Evolutionary conservation across 2,329 filamentous ascomycete genomes (phyloP), one percentile per base, ranked within the genome.

Genomic region (Aaosphaeria pasadenensis): DNA sequence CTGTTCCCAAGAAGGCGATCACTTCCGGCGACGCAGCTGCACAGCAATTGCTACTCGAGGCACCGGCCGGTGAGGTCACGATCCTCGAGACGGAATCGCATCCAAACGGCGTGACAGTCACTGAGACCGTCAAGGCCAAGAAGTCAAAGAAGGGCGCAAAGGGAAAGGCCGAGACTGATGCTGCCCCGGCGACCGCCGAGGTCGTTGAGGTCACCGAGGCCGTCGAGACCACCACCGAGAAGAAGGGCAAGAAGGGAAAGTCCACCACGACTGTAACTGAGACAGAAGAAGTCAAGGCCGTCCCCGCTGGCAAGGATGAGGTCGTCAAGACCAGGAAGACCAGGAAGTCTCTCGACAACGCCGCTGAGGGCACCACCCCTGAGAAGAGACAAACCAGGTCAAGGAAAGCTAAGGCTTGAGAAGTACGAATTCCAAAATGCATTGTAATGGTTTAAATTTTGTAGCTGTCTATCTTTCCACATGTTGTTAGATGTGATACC

Each of bases 61-160:
- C 55, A 4, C 48, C 57, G 43, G 54, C 56, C 28, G 58, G 54
- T 52, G 50, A 64, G 56, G 51, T 52, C 46, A 64, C 64, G 32
- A 67, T 67, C 50, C 67, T 58, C 51, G 53, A 49, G 36, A 71
- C 70, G 58, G 54, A 46, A 35, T 69, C 69, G 59, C 62, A 64
- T 39, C 49, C 58, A 24, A 60, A 62, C 53, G 48, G 46, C 30
- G 42, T 43, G 28, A 35, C 39, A n/a, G 45, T 44, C 17, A 30
- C 44, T 28, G 48, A 56, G 30, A 35, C 51, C 3, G 53, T 32
- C 7, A 36, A 56, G n/a, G 39, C 48, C 35, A 66, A 67, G 52
- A 68, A 69, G 47, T 51, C 55, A 29, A 70, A 66, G 53, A 66
- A 66, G 43, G 49, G 51, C 30, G 56, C 56, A 44, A 65, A 60